These are phyloP conservation scores for Annona squamosa DNA, from an alignment of 164 flowering plant genomes.

Conservation along the genomic window DNA sequence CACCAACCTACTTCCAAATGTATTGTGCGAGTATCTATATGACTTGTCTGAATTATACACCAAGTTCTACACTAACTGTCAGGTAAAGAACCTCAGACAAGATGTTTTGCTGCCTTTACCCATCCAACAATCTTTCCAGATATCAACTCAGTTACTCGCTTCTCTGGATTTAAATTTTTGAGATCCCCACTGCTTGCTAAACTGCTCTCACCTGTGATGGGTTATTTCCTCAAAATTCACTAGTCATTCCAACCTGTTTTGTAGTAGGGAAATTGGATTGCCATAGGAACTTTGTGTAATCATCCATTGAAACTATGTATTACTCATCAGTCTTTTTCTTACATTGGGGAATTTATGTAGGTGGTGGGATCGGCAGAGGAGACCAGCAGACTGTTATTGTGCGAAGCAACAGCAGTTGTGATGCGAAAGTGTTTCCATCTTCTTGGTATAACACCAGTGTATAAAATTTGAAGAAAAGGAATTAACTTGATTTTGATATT, in stretches of 20 bases:
- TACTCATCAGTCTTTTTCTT: neutral
- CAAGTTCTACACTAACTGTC: conserved; percentile 67
- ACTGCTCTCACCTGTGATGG: neutral
- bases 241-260: neutral
- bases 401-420: conserved; percentile 86
- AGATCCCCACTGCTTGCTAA: neutral
- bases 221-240: neutral
- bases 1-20: conserved; percentile 66
- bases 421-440: conserved; percentile 85
- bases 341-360: conserved; percentile 25
- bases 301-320: neutral
- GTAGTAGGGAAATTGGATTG: neutral
- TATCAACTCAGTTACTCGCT: neutral
- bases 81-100: conserved; percentile 34
- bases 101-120: neutral
- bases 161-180: neutral
- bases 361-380: conserved; percentile 83
- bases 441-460: conserved; percentile 76
- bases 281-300: neutral
- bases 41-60: conserved; percentile 72
- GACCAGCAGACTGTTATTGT: conserved; percentile 70
- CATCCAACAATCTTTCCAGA: neutral
- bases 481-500: neutral
- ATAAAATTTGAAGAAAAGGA: conserved; percentile 44
- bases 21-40: conserved; percentile 80